Evolutionary conservation across 805 yeast genomes (phyloP), one percentile per base, ranked within the genome.

Genomic region (Ogataea ramenticola): DNA sequence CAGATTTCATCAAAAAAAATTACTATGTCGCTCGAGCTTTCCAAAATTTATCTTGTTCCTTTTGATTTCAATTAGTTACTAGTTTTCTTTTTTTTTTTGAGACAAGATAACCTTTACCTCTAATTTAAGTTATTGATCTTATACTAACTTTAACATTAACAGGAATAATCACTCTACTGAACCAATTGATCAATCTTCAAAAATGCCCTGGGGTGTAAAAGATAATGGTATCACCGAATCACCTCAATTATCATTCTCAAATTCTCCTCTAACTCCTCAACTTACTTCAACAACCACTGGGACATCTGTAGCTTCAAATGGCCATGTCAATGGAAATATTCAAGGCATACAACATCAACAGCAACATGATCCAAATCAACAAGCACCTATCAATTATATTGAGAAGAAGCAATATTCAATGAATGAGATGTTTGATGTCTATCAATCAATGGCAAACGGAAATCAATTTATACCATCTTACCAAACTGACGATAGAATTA

Each of bases 381-480:
- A 4, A 12, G 11, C 36, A 8, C 6, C 33, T 4, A 20, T 20
- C 4, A 12, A 29, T 14, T 26, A 36, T 24, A 21, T 21, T 30
- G 34, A 12, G 20, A 42, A 38, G 36, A 41, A 42, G 21, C 61
- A 62, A 24, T 79, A 80, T 52, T 53, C 76, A 7, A 63, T 77
- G 58, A 68, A 71, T 26, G 79, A 80, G 50, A 70, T 80, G 49
- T 68, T 80, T 46, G 63, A 70, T 20, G 71, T 79, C 12, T 80
- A 81, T 74, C 58, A 66, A 32, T 61, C 65, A 19, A 62, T 68
- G 60, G 56, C 65, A 30, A 4, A 56, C 8, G 51, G 57, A 29
- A 58, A 64, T 36, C 55, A 58, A 30, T 57, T 52, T n/a, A 42
- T 43, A 29, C 44, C 50, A n/a, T 36, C 45, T 11, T 36, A 45